phyloP scores from a whole-genome alignment of 768 basidiomycete genomes.

The Candolleomyces eurysporus region DNA sequence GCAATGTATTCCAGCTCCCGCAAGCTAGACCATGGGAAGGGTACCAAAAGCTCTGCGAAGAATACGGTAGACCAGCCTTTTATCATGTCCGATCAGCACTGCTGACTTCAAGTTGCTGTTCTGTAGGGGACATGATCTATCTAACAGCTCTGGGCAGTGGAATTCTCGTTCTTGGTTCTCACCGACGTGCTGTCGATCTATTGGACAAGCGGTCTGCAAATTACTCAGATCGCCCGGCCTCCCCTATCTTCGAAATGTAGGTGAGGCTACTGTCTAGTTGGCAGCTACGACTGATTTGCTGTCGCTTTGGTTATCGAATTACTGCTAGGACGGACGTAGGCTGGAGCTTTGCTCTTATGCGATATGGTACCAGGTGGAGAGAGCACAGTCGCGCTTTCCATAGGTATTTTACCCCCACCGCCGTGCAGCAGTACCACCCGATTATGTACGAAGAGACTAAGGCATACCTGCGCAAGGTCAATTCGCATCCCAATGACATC shows the following conservation, averaged over 20 bases:
- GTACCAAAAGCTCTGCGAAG: constrained; percentile 33
- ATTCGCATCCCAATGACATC: not conserved
- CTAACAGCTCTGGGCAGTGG: constrained; percentile 23
- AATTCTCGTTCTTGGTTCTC: constrained; percentile 23
- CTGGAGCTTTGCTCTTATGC: constrained; percentile 23
- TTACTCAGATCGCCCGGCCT: constrained; percentile 8
- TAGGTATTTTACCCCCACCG: constrained; percentile 11
- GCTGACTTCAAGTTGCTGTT: not conserved
- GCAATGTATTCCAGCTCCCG: constrained; percentile 44
- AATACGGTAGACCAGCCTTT: constrained; percentile 26
- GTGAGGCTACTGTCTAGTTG: not conserved
- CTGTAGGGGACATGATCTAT: constrained; percentile 16
- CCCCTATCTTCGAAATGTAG: constrained; percentile 1
- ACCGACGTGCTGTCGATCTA: constrained; percentile 16
- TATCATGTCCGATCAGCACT: not conserved
- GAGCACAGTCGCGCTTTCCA: constrained; percentile 37
- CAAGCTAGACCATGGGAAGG: constrained; percentile 33
- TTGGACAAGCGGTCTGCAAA: constrained; percentile 16
- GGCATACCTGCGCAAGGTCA: not conserved
- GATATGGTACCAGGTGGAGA: constrained; percentile 38
- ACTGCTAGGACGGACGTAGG: not conserved
- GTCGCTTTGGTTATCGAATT: too few relatives aligned
- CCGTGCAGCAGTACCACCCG: constrained; percentile 6
- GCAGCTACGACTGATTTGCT: not conserved
- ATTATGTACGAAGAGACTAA: constrained; percentile 3